phyloP scores from a whole-genome alignment of 148 eudicot species.

The Salicornia ramosissima region DNA sequence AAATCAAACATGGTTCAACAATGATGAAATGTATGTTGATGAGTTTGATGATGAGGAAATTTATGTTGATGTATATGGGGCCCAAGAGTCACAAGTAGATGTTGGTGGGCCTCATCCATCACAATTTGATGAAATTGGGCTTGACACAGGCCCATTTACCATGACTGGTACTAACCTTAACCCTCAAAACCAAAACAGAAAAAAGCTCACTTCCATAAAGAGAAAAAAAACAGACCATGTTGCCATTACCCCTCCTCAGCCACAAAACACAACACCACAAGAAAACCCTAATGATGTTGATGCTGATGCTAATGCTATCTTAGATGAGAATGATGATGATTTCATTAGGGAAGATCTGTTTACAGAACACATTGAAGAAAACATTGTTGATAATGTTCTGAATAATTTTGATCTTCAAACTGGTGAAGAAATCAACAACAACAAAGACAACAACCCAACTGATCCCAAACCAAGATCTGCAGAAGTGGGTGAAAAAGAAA shows the following conservation, averaged over 20 bases:
- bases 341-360: neutral
- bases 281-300: neutral
- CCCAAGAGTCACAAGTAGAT: neutral
- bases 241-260: neutral
- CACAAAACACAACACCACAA: neutral
- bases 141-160: too few relatives aligned
- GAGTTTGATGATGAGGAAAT: neutral
- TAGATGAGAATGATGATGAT: neutral
- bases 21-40: neutral
- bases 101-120: neutral
- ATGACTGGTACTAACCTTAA: neutral
- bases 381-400: neutral
- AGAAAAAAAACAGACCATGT: neutral
- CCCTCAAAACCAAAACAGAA: neutral
- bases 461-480: neutral
- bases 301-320: neutral
- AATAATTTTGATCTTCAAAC: neutral
- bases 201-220: neutral
- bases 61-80: neutral
- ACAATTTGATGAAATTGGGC: neutral
- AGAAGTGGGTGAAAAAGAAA: neutral
- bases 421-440: neutral
- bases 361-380: neutral
- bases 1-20: too few relatives aligned
- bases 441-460: neutral